Conservation (phyloP, 2,329 filamentous ascomycete genomes). For the Trichophyton mentagrophytes region DNA sequence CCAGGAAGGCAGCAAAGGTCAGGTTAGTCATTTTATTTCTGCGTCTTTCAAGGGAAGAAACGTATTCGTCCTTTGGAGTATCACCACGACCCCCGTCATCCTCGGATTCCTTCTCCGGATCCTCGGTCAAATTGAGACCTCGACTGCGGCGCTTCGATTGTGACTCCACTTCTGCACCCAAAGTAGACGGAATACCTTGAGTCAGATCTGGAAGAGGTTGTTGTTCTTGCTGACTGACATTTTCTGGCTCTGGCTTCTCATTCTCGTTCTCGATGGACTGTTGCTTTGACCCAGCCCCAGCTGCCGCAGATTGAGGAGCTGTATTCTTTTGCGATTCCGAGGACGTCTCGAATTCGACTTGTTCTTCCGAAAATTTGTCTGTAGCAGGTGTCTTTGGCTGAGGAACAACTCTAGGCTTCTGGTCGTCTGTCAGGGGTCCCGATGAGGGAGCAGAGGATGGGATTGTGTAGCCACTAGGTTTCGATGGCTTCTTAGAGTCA, state of each 20-base stretch:
- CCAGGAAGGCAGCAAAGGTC: conserved; percentile 51
- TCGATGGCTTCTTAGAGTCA: conserved; percentile 24
- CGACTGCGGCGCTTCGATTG: conserved; percentile 26
- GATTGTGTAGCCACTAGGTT: conserved; percentile 17
- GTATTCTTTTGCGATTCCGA: conserved; percentile 23
- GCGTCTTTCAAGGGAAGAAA: conserved; percentile 79
- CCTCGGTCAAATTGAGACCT: conserved; percentile 42
- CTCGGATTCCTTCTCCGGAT: conserved; percentile 33
- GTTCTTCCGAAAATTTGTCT: conserved; percentile 23
- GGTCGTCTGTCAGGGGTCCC: conserved; percentile 16
- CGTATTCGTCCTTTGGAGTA: conserved; percentile 66
- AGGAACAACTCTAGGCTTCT: conserved; percentile 16
- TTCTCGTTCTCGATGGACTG: not conserved
- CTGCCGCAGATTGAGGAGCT: conserved; percentile 17
- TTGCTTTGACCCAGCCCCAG: conserved; percentile 17
- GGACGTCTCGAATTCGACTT: conserved; percentile 28
- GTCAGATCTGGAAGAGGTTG: conserved; percentile 77
- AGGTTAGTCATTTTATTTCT: conserved; percentile 64
- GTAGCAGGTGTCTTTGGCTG: conserved; percentile 4
- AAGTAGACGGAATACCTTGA: conserved; percentile 85
- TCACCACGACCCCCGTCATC: conserved; percentile 44
- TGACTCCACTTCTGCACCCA: conserved; percentile 57
- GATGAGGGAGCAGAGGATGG: conserved; percentile 12
- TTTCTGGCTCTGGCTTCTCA: not conserved
- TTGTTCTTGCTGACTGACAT: not conserved